Evolutionary conservation across 306 rosid species (phyloP).

Genomic region (Geum urbanum): DNA sequence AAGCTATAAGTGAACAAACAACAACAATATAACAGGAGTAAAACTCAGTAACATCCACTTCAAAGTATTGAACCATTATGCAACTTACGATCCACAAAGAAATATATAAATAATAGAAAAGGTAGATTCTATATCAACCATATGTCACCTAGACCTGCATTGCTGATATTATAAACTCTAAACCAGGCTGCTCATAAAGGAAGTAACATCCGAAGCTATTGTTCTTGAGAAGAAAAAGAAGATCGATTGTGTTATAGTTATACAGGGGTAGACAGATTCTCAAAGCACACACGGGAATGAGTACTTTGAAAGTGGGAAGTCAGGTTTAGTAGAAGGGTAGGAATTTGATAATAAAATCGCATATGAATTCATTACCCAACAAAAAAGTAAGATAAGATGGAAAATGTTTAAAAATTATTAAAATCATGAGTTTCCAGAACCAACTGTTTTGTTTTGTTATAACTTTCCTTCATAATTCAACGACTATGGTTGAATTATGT

Average conservation of each 20-base stretch:
- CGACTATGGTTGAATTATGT: no score
- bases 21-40: background rate
- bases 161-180: background rate
- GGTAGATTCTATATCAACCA: conserved; percentile 12
- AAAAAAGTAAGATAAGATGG: background rate
- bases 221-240: no score
- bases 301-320: no score
- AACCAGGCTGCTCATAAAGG: background rate
- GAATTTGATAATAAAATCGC: background rate
- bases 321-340: no score
- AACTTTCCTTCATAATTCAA: no score
- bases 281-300: no score
- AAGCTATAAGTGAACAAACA: conserved; percentile 9
- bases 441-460: background rate
- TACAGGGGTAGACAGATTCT: no score
- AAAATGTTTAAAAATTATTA: background rate
- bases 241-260: no score
- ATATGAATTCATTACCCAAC: background rate
- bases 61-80: background rate
- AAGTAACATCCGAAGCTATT: background rate
- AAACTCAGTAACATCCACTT: background rate
- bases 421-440: background rate
- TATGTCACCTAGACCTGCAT: conserved; percentile 8
- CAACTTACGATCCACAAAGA: background rate
- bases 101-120: background rate